Conservation (phyloP, 768 basidiomycete genomes). For the Nevesoporus exiguus region DNA sequence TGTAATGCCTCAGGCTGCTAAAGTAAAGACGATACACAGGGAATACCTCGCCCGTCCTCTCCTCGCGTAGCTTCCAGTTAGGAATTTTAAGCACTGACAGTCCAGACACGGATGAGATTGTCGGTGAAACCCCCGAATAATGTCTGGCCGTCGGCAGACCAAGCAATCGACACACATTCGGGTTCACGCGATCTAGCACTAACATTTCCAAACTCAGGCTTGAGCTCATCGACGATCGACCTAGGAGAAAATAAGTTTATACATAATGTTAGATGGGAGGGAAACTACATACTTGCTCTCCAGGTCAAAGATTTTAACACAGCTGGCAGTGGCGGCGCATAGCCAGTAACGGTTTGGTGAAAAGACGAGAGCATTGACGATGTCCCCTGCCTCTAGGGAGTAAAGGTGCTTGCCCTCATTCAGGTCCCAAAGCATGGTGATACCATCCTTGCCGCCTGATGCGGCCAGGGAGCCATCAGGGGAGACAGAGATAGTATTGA, state of each 20-base stretch:
- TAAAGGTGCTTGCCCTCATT: slow-evolving; percentile 99
- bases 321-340: slow-evolving; percentile 95
- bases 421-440: slow-evolving; percentile 99
- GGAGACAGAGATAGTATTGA: slow-evolving; percentile 97
- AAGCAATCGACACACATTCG: slow-evolving; percentile 95
- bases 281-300: slow-evolving; percentile 86
- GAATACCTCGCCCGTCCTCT: slow-evolving; percentile 13
- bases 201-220: slow-evolving; percentile 85
- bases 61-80: slow-evolving; percentile 17
- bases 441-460: slow-evolving; percentile 98
- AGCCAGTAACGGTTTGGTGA: slow-evolving; percentile 99
- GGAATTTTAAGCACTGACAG: slow-evolving; percentile 53
- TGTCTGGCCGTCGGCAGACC: slow-evolving; percentile 98
- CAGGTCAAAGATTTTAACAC: slow-evolving; percentile 99
- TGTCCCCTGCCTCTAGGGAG: slow-evolving; percentile 96
- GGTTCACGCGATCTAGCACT: slow-evolving; percentile 70
- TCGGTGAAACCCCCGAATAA: slow-evolving; percentile 97
- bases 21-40: slow-evolving; percentile 24
- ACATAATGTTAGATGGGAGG: background rate
- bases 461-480: slow-evolving; percentile 99
- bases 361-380: slow-evolving; percentile 99
- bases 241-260: slow-evolving; percentile 35
- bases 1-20: slow-evolving; percentile 16
- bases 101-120: slow-evolving; percentile 91
- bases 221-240: slow-evolving; percentile 98